A percentile compares a stretch with the other conserved stretches of the same genome.
phyloP scores from a whole-genome alignment of 768 basidiomycete genomes.

The Rhodotorula diobovata region DNA sequence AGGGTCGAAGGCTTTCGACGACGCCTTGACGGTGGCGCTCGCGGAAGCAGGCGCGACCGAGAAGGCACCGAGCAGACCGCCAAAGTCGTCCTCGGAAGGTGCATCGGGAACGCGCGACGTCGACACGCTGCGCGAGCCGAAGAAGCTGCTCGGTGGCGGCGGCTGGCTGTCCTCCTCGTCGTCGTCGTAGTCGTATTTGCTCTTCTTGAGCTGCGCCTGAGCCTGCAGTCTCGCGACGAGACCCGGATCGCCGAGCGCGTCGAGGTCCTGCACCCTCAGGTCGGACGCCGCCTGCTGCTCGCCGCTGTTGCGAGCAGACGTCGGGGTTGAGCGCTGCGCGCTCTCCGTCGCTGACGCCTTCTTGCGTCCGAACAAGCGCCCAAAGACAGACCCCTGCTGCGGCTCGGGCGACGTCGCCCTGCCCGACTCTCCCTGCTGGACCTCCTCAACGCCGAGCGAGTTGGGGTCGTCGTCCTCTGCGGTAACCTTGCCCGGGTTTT shows the following conservation, averaged over 20 bases:
- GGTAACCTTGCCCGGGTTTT: not conserved
- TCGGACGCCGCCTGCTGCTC: not conserved
- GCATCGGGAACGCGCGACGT: not conserved
- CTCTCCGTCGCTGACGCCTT: not conserved
- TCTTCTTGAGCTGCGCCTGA: not conserved
- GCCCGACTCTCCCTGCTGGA: conserved; percentile 6
- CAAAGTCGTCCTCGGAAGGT: conserved; percentile 32
- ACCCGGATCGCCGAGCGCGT: conserved; percentile 8
- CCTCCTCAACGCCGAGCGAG: conserved; percentile 13
- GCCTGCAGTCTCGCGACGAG: not conserved
- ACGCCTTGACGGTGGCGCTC: not conserved
- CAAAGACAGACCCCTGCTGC: conserved; percentile 14
- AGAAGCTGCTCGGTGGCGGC: conserved; percentile 63
- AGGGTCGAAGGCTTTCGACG: conserved; percentile 15
- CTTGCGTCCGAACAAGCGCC: conserved; percentile 20
- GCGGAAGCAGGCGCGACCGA: not conserved
- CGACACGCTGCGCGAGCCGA: conserved; percentile 60
- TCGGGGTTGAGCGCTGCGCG: not conserved
- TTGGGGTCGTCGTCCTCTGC: conserved; percentile 4
- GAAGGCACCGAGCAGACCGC: conserved; percentile 25
- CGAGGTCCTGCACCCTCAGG: conserved; percentile 12
- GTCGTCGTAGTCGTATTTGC: conserved; percentile 53
- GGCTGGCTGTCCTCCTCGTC: conserved; percentile 76
- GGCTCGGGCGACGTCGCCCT: not conserved
- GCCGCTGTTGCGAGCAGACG: not conserved